These are phyloP conservation scores for Posidonia oceanica DNA, from an alignment of 116 monocot genomes.

Conservation along the genomic window DNA sequence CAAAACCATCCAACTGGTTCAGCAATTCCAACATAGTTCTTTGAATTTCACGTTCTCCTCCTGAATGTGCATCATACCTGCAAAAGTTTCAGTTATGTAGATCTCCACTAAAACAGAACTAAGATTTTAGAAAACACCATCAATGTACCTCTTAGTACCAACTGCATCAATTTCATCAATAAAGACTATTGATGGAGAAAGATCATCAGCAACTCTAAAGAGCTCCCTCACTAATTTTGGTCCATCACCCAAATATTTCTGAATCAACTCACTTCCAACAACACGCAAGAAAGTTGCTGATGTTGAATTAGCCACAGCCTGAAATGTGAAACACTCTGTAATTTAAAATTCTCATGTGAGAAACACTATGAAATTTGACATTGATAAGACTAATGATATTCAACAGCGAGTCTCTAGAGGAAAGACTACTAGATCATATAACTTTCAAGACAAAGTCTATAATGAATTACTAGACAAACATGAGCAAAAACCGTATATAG, in stretches of 20 bases:
- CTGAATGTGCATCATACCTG: constrained; percentile 89
- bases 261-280: constrained; percentile 71
- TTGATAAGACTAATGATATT: too few relatives aligned
- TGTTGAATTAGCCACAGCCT: constrained; percentile 83
- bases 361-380: too few relatives aligned
- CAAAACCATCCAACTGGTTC: constrained; percentile 82
- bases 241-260: constrained; percentile 77
- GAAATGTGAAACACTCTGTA: neutral
- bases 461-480: too few relatives aligned
- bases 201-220: constrained; percentile 91
- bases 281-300: constrained; percentile 84
- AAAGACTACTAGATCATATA: too few relatives aligned
- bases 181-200: constrained; percentile 95
- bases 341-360: neutral
- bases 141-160: constrained; percentile 50
- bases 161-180: constrained; percentile 94
- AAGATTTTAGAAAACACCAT: neutral
- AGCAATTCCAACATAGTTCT: constrained; percentile 82
- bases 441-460: too few relatives aligned
- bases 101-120: neutral
- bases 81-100: neutral
- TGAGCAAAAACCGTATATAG: too few relatives aligned
- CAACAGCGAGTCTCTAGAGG: too few relatives aligned
- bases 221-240: constrained; percentile 94
- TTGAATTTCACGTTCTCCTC: constrained; percentile 85